phyloP scores from a whole-genome alignment of 2,329 filamentous ascomycete genomes.

The Sarocladium kiliense region DNA sequence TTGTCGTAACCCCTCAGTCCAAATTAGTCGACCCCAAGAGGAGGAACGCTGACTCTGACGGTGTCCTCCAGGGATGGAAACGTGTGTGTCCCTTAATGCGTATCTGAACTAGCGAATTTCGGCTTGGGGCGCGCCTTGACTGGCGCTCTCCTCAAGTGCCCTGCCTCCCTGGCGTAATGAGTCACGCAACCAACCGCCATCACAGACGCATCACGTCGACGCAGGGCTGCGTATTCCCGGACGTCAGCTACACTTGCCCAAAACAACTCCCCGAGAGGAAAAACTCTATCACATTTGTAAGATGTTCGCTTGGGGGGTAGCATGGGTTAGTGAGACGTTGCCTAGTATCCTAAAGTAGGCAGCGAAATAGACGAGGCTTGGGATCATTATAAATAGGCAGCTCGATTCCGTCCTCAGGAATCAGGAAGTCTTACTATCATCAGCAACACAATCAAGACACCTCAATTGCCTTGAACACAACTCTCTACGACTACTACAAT shows the following conservation, averaged over 20 bases:
- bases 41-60: not conserved
- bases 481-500: not conserved
- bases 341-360: not conserved
- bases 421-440: not conserved
- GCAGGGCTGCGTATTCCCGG: constrained; percentile 1
- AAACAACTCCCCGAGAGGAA: not conserved
- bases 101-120: too few relatives aligned
- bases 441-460: not conserved
- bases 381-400: not conserved
- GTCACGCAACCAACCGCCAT: constrained; percentile 2
- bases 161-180: constrained; percentile 6
- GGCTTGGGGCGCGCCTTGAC: too few relatives aligned
- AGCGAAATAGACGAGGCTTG: not conserved
- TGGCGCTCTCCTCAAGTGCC: too few relatives aligned
- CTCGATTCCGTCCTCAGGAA: constrained; percentile 7
- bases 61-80: not conserved
- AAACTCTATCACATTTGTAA: not conserved
- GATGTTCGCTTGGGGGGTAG: not conserved
- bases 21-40: not conserved
- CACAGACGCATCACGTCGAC: not conserved
- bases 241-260: not conserved
- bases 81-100: too few relatives aligned
- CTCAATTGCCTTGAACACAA: not conserved
- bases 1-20: constrained; percentile 3
- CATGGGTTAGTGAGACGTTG: not conserved